Percentiles rank a stretch among this genome's conserved stretches.
phyloP scores from a whole-genome alignment of 352 stramenopile genomes.

The Pythium guiyangense region DNA sequence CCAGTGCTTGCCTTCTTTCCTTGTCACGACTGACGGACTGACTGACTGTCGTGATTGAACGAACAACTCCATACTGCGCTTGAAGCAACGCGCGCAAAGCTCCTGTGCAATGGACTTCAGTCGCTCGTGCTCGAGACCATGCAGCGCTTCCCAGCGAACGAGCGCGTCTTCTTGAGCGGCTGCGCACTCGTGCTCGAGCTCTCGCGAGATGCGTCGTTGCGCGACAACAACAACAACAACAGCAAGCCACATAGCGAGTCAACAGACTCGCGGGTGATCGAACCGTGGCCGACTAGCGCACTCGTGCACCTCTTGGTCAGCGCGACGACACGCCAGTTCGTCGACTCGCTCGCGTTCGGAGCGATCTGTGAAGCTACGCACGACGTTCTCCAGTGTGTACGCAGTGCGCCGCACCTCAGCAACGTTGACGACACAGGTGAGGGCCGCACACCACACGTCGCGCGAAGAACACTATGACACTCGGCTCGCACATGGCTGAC shows the following conservation, averaged over 20 bases:
- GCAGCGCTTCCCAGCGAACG: slow-evolving; percentile 13
- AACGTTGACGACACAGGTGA: slow-evolving; percentile 7
- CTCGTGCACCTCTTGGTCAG: slow-evolving; percentile 8
- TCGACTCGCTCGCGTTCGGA: background rate
- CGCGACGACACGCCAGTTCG: slow-evolving; percentile 1
- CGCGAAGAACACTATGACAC: too few species aligned
- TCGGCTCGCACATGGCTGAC: background rate
- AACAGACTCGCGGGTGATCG: background rate
- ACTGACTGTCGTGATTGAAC: too few species aligned
- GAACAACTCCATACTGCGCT: too few species aligned
- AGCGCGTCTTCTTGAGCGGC: slow-evolving; percentile 16
- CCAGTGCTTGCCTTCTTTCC: background rate
- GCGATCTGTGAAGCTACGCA: background rate
- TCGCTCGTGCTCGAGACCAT: slow-evolving; percentile 20
- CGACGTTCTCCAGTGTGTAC: slow-evolving; percentile 10
- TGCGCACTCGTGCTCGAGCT: slow-evolving; percentile 21
- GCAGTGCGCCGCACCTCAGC: slow-evolving; percentile 1
- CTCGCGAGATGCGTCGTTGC: background rate
- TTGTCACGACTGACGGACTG: too few species aligned
- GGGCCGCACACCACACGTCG: too few species aligned
- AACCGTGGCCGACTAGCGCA: slow-evolving; percentile 2
- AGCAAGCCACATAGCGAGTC: background rate
- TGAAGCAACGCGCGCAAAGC: slow-evolving; percentile 11
- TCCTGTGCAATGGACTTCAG: slow-evolving; percentile 22
- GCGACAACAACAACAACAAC: background rate